Evolutionary conservation across 805 yeast genomes (phyloP), one percentile per base, ranked within the genome.

Genomic region (Ogataea saltuana): DNA sequence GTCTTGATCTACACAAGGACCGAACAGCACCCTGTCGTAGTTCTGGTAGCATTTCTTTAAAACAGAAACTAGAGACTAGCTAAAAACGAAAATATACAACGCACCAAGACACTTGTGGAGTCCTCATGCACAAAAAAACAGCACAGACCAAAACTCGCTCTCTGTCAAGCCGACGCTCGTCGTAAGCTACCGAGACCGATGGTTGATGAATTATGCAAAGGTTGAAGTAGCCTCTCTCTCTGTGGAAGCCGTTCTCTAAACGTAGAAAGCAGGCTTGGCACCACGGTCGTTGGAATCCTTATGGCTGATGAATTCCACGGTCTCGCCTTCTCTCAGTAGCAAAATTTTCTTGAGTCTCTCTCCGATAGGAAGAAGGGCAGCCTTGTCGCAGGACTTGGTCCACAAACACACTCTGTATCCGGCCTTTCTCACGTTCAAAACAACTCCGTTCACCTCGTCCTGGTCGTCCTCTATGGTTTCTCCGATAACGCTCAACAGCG

Each of bases 401-500:
- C 99, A 91, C 65, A 91, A 73, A 61, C 95, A 91, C 65, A 91
- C 77, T 69, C 88, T 85, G 74, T 77, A 80, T 54, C 81, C 88
- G 55, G 78, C 81, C 64, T 80, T 83, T 76, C 97, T 86, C 59
- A 86, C 81, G 66, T 87, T 88, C 63, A 88, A 81, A 53, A 93
- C 96, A 57, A 88, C 87, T 61, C 99, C 99, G 65, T 87, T 90
- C 54, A 93, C 93, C 71, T 88, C 91, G 63, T 85, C 79, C 53
- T 81, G 89, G 54, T 80, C 82, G 52, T 79, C 81, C 63, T 86
- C 93, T 56, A 91, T 83, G 44, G 97, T 88, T 71, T 90, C 98
- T 59, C 99, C 99, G 66, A 93, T 88, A 44, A 88, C 88, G 39
- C 95, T 83, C 56, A 93, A 78, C 61, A 93, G 74, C 40, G 90